These are phyloP conservation scores for Xylariomycetidae sp. DNA, from an alignment of 2,329 filamentous ascomycete genomes.

Conservation along the genomic window DNA sequence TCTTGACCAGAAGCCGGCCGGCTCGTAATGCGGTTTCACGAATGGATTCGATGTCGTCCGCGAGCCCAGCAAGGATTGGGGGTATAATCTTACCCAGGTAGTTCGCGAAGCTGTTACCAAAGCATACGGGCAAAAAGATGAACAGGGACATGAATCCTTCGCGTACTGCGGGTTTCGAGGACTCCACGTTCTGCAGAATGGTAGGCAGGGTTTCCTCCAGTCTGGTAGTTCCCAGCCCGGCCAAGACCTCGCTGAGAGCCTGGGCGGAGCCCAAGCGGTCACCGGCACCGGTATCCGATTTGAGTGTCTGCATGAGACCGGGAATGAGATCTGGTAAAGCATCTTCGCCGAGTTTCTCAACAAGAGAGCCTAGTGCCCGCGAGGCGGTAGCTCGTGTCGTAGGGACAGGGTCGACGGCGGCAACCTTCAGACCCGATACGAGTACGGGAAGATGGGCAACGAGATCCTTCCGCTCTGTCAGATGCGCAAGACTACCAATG, in stretches of 20 bases:
- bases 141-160: slow-evolving; percentile 99
- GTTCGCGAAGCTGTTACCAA: slow-evolving; percentile 96
- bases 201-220: slow-evolving; percentile 95
- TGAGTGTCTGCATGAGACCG: slow-evolving; percentile 94
- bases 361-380: slow-evolving; percentile 89
- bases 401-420: slow-evolving; percentile 91
- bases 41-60: slow-evolving; percentile 94
- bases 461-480: slow-evolving; percentile 94
- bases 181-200: slow-evolving; percentile 92
- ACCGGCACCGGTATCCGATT: slow-evolving; percentile 93
- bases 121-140: slow-evolving; percentile 97
- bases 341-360: slow-evolving; percentile 97
- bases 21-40: slow-evolving; percentile 94
- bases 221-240: slow-evolving; percentile 85
- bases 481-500: slow-evolving; percentile 93
- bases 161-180: slow-evolving; percentile 81
- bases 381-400: slow-evolving; percentile 95
- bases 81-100: slow-evolving; percentile 96
- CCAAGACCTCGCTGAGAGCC: slow-evolving; percentile 92
- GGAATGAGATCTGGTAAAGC: slow-evolving; percentile 95
- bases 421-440: slow-evolving; percentile 81
- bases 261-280: slow-evolving; percentile 95
- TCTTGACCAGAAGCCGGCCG: slow-evolving; percentile 92
- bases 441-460: slow-evolving; percentile 86
- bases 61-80: slow-evolving; percentile 86